Conservation (phyloP, 768 basidiomycete species). For the Lactarius tabidus region DNA sequence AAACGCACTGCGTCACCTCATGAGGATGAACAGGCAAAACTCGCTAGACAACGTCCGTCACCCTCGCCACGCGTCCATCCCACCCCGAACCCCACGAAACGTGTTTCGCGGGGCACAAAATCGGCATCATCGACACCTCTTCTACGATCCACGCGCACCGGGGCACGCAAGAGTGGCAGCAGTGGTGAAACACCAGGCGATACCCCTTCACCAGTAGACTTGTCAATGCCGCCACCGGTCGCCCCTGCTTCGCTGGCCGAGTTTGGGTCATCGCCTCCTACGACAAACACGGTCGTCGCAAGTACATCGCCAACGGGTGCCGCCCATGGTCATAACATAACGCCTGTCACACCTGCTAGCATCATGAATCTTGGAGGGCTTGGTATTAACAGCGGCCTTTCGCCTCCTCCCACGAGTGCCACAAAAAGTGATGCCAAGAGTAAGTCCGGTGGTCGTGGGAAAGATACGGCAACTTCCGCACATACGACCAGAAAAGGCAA, state of each 20-base stretch:
- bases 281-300: slow-evolving; percentile 7
- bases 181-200: slow-evolving; percentile 37
- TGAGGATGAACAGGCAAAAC: slow-evolving; percentile 21
- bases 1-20: slow-evolving; percentile 24
- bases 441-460: slow-evolving; percentile 19
- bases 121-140: slow-evolving; percentile 26
- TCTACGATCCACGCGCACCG: slow-evolving; percentile 36
- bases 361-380: slow-evolving; percentile 85
- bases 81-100: slow-evolving; percentile 14
- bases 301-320: slow-evolving; percentile 11
- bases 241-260: slow-evolving; percentile 34
- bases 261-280: slow-evolving; percentile 7
- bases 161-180: slow-evolving; percentile 41
- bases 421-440: slow-evolving; percentile 27
- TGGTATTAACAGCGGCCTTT: slow-evolving; percentile 46
- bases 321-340: slow-evolving; percentile 38
- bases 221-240: slow-evolving; percentile 86
- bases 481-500: slow-evolving; percentile 32
- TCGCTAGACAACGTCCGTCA: slow-evolving; percentile 20
- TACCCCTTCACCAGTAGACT: slow-evolving; percentile 83
- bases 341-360: slow-evolving; percentile 85
- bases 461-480: slow-evolving; percentile 6
- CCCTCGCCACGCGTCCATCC: slow-evolving; percentile 15
- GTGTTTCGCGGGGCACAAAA: slow-evolving; percentile 17
- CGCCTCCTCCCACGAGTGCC: slow-evolving; percentile 31